phyloP scores from a whole-genome alignment of 2,329 filamentous ascomycete species.

The Fusarium sp. region DNA sequence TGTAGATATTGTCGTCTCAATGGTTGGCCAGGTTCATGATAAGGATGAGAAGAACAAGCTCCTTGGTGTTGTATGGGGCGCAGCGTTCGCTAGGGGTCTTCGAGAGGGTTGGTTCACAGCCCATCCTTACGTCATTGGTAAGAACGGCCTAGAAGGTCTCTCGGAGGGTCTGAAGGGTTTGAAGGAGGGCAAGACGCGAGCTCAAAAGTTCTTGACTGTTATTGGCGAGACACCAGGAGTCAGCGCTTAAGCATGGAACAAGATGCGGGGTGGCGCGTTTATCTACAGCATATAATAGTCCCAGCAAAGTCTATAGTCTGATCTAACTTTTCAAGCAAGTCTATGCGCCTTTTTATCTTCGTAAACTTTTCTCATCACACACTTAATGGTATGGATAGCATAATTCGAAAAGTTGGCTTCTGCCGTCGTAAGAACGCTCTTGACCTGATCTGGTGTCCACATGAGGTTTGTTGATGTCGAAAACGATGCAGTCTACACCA shows the following conservation, averaged over 20 bases:
- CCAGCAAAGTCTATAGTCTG: too few species aligned
- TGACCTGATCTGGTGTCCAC: conserved; percentile 35
- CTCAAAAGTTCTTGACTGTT: conserved; percentile 5
- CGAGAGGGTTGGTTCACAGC: conserved; percentile 26
- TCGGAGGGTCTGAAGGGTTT: neutral
- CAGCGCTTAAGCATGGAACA: neutral
- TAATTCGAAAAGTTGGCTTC: conserved; percentile 24
- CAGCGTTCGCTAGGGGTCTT: conserved; percentile 5
- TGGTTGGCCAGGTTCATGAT: neutral
- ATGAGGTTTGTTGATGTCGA: conserved; percentile 39
- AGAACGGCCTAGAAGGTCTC: neutral
- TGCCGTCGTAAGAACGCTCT: neutral
- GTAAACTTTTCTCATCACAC: conserved; percentile 26
- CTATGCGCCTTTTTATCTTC: conserved; percentile 4
- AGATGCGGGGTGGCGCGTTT: too few species aligned
- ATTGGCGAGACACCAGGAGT: neutral
- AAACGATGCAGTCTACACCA: conserved; percentile 7
- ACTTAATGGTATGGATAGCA: conserved; percentile 21
- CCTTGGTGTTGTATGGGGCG: neutral
- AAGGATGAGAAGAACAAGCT: conserved; percentile 4
- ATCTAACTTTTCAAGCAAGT: neutral
- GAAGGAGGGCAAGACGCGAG: neutral
- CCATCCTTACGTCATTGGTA: conserved; percentile 13
- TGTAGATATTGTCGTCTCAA: neutral
- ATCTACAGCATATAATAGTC: too few species aligned